Evolutionary conservation across 106 monocot species (phyloP).

Genomic region (Posidonia australis): DNA sequence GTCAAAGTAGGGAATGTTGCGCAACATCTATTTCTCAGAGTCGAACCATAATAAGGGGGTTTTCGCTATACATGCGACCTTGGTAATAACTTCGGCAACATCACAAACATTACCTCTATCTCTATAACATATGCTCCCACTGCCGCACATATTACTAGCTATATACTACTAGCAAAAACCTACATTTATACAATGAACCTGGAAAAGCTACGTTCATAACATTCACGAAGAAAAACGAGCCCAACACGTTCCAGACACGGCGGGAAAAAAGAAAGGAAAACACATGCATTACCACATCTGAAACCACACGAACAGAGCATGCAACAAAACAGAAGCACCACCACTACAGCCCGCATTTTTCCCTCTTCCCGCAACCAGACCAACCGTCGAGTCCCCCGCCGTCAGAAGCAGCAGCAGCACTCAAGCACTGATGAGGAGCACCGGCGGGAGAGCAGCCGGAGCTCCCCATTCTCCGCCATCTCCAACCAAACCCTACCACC

Average conservation of each 20-base stretch:
- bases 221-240: no score
- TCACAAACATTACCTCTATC: not conserved
- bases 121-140: not conserved
- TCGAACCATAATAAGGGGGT: no score
- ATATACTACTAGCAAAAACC: not conserved
- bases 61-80: not conserved
- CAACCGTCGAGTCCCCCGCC: not conserved
- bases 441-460: not conserved
- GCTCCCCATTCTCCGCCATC: slow-evolving; percentile 9
- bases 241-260: no score
- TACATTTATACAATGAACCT: no score
- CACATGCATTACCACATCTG: slow-evolving; percentile 2
- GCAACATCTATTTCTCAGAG: no score
- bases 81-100: not conserved
- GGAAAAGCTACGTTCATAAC: no score
- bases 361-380: not conserved
- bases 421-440: not conserved
- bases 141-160: not conserved
- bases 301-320: not conserved
- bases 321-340: not conserved
- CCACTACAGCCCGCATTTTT: not conserved
- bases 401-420: not conserved
- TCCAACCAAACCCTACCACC: not conserved
- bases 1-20: no score
- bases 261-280: no score